These are phyloP conservation scores for Magnaporthales sp. DNA, from an alignment of 2,329 filamentous ascomycete species.

Conservation along the genomic window DNA sequence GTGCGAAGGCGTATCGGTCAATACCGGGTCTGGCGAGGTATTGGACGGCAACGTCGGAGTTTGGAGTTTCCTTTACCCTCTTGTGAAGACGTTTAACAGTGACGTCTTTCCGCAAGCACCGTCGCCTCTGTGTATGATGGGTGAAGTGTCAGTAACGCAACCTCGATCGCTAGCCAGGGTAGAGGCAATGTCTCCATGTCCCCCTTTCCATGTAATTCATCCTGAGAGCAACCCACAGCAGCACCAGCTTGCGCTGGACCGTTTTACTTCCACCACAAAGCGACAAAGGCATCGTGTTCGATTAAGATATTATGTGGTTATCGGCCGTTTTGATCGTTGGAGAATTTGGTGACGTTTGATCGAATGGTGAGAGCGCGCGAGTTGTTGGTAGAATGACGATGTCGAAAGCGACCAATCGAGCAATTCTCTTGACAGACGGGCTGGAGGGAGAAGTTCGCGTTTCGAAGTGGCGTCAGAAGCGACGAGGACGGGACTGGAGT, in stretches of 20 bases:
- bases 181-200: neutral
- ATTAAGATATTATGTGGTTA: neutral
- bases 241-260: slow-evolving; percentile 91
- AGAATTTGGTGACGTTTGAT: neutral
- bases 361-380: neutral
- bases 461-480: neutral
- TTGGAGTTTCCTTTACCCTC: slow-evolving; percentile 64
- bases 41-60: neutral
- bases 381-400: neutral
- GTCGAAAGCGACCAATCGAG: neutral
- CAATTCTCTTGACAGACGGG: neutral
- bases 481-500: neutral
- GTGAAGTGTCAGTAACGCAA: slow-evolving; percentile 4
- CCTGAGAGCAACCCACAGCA: slow-evolving; percentile 52
- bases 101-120: slow-evolving; percentile 97
- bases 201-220: neutral
- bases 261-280: slow-evolving; percentile 70
- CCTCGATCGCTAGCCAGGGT: too few species aligned
- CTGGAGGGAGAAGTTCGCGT: neutral
- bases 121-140: slow-evolving; percentile 65
- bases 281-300: slow-evolving; percentile 27
- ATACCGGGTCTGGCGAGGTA: slow-evolving; percentile 11
- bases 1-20: slow-evolving; percentile 8
- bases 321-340: neutral
- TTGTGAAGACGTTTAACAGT: slow-evolving; percentile 93